Evolutionary conservation across 257 asterid species (phyloP).

Genomic region (Thymus mandschuricus): DNA sequence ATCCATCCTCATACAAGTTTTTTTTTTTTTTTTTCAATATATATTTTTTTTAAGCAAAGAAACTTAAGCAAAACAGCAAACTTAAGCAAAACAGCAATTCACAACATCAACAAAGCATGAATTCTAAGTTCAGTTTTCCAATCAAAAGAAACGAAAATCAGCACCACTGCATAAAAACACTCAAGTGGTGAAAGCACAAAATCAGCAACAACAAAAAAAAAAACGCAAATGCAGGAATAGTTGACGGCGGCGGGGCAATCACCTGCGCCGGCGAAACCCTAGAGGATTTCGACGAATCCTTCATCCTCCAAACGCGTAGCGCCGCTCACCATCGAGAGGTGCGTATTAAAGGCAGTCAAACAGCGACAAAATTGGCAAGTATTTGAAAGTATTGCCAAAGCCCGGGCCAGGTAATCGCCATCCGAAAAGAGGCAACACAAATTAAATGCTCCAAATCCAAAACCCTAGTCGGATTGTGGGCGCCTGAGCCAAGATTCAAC

Average conservation of each 20-base stretch:
- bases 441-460: constrained; percentile 11
- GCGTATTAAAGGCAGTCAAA: not conserved
- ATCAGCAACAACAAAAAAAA: not conserved
- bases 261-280: constrained; percentile 2
- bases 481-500: not conserved
- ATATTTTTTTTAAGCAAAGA: not conserved
- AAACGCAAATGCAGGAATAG: constrained; percentile 28
- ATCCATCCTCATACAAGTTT: not conserved
- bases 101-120: not conserved
- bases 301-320: constrained; percentile 7
- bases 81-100: constrained; percentile 1
- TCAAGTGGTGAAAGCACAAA: not conserved
- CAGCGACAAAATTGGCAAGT: not conserved
- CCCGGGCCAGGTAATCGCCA: constrained; percentile 1
- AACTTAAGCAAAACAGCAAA: not conserved
- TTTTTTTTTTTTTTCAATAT: too few relatives aligned
- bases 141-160: not conserved
- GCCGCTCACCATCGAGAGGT: not conserved
- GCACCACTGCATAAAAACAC: not conserved
- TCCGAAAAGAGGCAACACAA: not conserved
- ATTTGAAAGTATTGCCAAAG: not conserved
- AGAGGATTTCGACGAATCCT: constrained; percentile 1
- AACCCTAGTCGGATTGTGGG: constrained; percentile 13
- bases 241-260: constrained; percentile 22
- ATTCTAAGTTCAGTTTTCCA: not conserved